Base-by-base conservation (phyloP, 106 monocot species). In the Alisma plantagoaquatica region DNA sequence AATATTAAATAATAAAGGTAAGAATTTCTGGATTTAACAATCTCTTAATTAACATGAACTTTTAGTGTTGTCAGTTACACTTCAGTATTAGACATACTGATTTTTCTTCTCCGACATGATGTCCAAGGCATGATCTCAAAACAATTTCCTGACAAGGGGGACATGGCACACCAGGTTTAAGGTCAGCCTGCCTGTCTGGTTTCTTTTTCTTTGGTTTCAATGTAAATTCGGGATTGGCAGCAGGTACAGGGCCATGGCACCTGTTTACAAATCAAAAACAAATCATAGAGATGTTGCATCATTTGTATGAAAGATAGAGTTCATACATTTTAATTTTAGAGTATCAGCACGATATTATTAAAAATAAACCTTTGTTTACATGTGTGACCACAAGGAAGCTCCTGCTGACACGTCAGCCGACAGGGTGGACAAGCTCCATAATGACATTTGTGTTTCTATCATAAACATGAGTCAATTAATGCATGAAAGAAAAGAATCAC, bases 341-440 rank as follows among this genome's bases (percentile, higher is more conserved):
- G n/a, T n/a, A n/a, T n/a, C n/a, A n/a, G n/a, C n/a, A n/a, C n/a
- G n/a, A n/a, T n/a, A 16, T 27, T 10, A 52, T 26, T 14, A 8
- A 28, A 43, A 47, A 29, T 53, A 51, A 38, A 96, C 96, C 84
- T 96, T 53, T 78, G 60, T 76, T 76, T 89, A 70, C 96, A 96
- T 35, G 46, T 78, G 69, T 96, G 96, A 23, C 84, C 78, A 68
- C 96, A 89, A 51, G 78, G 33, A 61, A 88, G 51, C 49, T 65
- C 42, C 49, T 94, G 84, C 5, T 73, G 55, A 27, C 94, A 94
- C 41, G 66, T 52, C 48, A 80, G 56, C 68, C 72, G 70, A 67
- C 94, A 94, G 62, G 88, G 80, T 56, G 88, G 94, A 49, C 94
- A 94, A 62, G 88, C 70, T 73, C 94, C 94, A 75, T 94, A 94